Conservation (phyloP, 208 protist genomes). For the Hexamita inflata region DNA sequence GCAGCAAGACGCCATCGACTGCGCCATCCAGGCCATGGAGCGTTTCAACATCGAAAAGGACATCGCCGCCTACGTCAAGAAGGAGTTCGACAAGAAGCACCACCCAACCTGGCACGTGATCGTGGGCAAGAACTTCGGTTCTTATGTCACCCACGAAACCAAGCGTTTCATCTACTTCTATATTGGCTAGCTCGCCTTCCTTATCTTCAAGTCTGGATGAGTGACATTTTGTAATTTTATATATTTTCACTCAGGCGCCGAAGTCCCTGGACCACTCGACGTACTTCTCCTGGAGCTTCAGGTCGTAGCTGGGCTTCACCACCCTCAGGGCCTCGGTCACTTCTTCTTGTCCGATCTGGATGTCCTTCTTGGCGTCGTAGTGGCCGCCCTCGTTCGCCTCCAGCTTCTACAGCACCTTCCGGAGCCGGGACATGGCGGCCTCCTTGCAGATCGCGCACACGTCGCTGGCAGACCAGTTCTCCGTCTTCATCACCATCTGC, state of each 20-base stretch:
- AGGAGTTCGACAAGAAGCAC: conserved; percentile 93
- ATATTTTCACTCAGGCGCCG: too few species aligned
- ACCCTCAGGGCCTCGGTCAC: too few species aligned
- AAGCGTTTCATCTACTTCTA: conserved; percentile 99
- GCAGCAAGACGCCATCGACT: conserved; percentile 88
- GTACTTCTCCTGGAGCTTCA: too few species aligned
- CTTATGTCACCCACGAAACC: conserved; percentile 98
- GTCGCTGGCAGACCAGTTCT: conserved; percentile 63
- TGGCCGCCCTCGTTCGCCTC: too few species aligned
- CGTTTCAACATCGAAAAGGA: conserved; percentile 98
- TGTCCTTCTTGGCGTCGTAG: too few species aligned
- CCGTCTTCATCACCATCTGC: not conserved
- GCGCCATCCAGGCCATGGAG: conserved; percentile 83
- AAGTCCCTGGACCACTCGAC: too few species aligned
- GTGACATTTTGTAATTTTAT: too few species aligned
- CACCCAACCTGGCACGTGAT: conserved; percentile 99
- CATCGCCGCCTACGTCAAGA: conserved; percentile 98
- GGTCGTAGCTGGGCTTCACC: too few species aligned
- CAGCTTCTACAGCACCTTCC: conserved; percentile 75
- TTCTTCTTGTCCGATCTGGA: too few species aligned
- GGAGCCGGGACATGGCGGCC: conserved; percentile 85
- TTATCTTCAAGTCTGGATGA: conserved; percentile 89
- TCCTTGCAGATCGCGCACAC: conserved; percentile 81
- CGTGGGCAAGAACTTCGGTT: conserved; percentile 98
- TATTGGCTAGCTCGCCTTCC: conserved; percentile 90